A percentile compares a stretch with the other conserved stretches of the same genome.
phyloP scores from a whole-genome alignment of 768 basidiomycete genomes.

The Tricholoma matsutake region DNA sequence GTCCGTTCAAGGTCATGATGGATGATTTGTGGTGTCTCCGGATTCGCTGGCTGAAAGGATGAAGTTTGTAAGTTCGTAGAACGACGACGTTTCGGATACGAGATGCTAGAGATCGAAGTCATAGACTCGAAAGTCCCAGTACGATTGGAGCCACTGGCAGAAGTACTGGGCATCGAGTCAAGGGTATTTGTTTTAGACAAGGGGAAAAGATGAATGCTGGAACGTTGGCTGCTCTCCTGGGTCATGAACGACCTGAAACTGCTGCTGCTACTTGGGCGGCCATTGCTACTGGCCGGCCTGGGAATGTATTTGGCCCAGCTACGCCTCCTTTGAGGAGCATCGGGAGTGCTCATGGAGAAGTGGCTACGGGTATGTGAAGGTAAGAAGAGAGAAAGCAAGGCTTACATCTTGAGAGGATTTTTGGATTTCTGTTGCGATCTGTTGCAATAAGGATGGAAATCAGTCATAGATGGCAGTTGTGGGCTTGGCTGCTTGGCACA shows the following conservation, averaged over 20 bases:
- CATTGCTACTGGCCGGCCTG: conserved; percentile 29
- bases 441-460: conserved; percentile 5
- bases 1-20: conserved; percentile 51
- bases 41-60: conserved; percentile 38
- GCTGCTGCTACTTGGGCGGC: conserved; percentile 17
- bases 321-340: conserved; percentile 25
- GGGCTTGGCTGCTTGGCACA: conserved; percentile 11
- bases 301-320: conserved; percentile 38
- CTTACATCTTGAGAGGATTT: conserved; percentile 10
- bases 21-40: conserved; percentile 44
- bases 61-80: conserved; percentile 30
- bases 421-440: conserved; percentile 9
- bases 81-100: conserved; percentile 20
- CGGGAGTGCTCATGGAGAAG: conserved; percentile 21
- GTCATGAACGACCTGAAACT: neutral
- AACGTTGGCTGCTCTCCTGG: conserved; percentile 26
- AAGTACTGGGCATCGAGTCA: conserved; percentile 6
- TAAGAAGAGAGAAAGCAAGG: neutral
- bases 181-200: conserved; percentile 11
- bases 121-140: conserved; percentile 30
- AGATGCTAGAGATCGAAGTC: conserved; percentile 11
- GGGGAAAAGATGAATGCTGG: neutral
- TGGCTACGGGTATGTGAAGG: conserved; percentile 5
- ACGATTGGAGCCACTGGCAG: conserved; percentile 19
- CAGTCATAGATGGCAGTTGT: conserved; percentile 5